Evolutionary conservation across 495 filamentous ascomycete genomes (phyloP).

Genomic region (Emericellopsis terricola): DNA sequence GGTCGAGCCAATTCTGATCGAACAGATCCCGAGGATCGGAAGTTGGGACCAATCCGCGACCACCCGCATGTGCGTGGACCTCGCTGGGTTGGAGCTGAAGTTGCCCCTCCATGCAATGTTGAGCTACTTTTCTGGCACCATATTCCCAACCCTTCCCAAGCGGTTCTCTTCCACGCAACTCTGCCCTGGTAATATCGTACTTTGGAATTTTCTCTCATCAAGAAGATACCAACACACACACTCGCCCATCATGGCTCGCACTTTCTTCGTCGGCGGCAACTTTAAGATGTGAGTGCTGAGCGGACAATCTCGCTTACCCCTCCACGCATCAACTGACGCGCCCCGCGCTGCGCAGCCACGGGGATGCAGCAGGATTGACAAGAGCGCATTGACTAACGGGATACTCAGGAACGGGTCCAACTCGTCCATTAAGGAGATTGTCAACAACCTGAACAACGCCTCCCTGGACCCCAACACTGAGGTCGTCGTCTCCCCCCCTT

Average conservation of each 20-base stretch:
- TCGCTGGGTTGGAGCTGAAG: too few relatives aligned
- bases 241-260: constrained; percentile 58
- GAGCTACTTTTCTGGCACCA: too few relatives aligned
- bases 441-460: constrained; percentile 70
- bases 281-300: constrained; percentile 72
- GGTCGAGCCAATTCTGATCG: too few relatives aligned
- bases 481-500: constrained; percentile 82
- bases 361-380: constrained; percentile 1
- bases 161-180: too few relatives aligned
- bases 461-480: constrained; percentile 55
- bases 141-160: too few relatives aligned
- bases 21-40: too few relatives aligned
- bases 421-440: constrained; percentile 69
- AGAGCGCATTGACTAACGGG: neutral
- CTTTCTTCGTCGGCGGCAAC: constrained; percentile 99
- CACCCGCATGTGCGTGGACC: too few relatives aligned
- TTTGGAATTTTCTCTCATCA: too few relatives aligned
- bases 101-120: constrained; percentile 2
- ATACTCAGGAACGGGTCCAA: constrained; percentile 70
- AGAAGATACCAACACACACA: too few relatives aligned
- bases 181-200: too few relatives aligned
- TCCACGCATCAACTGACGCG: constrained; percentile 3
- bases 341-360: constrained; percentile 4
- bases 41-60: too few relatives aligned
- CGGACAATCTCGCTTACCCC: neutral